Evolutionary conservation across 805 yeast species (phyloP).

Genomic region (Candida nanaspora): DNA sequence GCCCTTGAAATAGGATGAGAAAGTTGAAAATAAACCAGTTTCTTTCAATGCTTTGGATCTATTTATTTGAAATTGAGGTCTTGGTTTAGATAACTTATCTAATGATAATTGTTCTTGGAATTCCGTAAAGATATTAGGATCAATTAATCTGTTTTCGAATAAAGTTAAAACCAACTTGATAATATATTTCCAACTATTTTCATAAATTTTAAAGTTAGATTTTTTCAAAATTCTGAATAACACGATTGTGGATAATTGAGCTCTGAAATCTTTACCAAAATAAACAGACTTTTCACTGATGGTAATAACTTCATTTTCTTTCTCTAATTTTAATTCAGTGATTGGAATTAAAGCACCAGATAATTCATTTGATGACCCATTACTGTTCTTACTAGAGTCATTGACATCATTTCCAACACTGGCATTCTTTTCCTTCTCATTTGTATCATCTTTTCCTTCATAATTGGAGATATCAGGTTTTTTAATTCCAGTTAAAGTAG

Average conservation of each 20-base stretch:
- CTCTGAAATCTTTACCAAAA: conserved; percentile 87
- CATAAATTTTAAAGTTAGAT: conserved; percentile 41
- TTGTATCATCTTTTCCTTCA: neutral
- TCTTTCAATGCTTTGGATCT: conserved; percentile 62
- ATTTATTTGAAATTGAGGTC: conserved; percentile 59
- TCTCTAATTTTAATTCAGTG: conserved; percentile 42
- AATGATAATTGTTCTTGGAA: conserved; percentile 54
- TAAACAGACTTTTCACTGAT: conserved; percentile 77
- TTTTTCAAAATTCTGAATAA: conserved; percentile 69
- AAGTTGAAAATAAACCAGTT: conserved; percentile 76
- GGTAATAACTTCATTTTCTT: conserved; percentile 50
- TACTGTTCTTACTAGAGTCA: neutral
- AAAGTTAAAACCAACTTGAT: conserved; percentile 54
- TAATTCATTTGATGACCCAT: conserved; percentile 14
- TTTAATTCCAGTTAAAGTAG: conserved; percentile 49
- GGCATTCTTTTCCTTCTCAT: conserved; percentile 15
- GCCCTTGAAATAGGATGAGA: conserved; percentile 88
- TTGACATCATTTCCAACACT: conserved; percentile 25
- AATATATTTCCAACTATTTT: conserved; percentile 48
- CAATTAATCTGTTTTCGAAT: conserved; percentile 65
- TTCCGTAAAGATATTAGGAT: conserved; percentile 56
- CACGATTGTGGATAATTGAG: conserved; percentile 83
- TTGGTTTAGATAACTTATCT: conserved; percentile 49
- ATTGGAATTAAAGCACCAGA: conserved; percentile 35
- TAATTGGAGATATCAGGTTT: conserved; percentile 14